Evolutionary conservation across 139 green algal species (phyloP), one percentile per base, ranked within the genome.

Genomic region (Chlamydomonas sp.): DNA sequence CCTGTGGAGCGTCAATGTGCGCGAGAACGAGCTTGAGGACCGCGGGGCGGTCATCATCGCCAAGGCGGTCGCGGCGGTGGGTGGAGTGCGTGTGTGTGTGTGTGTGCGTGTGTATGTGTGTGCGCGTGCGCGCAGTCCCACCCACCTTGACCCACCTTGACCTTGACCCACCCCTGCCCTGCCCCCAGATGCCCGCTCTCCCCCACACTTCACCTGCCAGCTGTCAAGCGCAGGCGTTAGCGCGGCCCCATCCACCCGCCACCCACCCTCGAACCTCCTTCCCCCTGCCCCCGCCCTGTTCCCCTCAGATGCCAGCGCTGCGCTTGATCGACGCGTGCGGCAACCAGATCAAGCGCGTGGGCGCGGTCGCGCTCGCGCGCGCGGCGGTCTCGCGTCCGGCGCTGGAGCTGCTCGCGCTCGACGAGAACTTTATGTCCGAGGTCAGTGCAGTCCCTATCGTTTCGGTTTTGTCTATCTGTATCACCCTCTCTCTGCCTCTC

Each of bases 21-120:
- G 87, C 0, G 91, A 96, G 71, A 96, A 96, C 54, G 91, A 96
- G 81, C 80, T 96, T 62, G 91, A 89, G 54, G 83, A 93, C 60
- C 73, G 71, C 3, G 90, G 90, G 1, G 87, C 84, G 1, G 58
- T 88, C 8, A 34, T 67, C 2, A 38, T 96, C 22, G 35, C 67
- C 73, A 69, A 70, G n/a, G 73, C 49, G 2, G 59, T 85, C 33
- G 64, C 71, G 3, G 50, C 26, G 67, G 38, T 80, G 50, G 5
- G n/a, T 57, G 6, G 22, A 30, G 20, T 22, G 16, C n/a, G n/a
- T n/a, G n/a, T n/a, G n/a, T n/a, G n/a, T n/a, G n/a, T n/a, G n/a
- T n/a, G n/a, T n/a, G n/a, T n/a, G n/a, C n/a, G n/a, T n/a, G n/a
- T n/a, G n/a, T n/a, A n/a, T n/a, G n/a, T n/a, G n/a, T n/a, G n/a